These are phyloP conservation scores for Xylaria polymorpha DNA, from an alignment of 2,329 filamentous ascomycete genomes.

Conservation along the genomic window DNA sequence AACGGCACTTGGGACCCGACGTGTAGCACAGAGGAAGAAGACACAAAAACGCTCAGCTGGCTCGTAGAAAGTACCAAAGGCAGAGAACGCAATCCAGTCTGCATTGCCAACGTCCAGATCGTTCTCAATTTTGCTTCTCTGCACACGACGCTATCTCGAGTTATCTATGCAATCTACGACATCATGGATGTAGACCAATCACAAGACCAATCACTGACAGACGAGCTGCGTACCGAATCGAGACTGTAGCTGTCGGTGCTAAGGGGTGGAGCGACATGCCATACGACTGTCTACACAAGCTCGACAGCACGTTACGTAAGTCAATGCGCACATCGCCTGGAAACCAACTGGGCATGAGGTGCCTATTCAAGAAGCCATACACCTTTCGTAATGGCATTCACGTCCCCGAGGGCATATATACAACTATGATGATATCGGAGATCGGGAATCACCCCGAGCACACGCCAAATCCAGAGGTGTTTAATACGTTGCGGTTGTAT, in stretches of 20 bases:
- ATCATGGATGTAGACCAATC: conserved; percentile 16
- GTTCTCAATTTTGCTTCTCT: conserved; percentile 32
- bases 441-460: conserved; percentile 49
- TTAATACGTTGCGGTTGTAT: conserved; percentile 52
- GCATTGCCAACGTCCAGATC: conserved; percentile 23
- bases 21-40: conserved; percentile 18
- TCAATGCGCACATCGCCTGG: conserved; percentile 31
- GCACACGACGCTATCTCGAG: conserved; percentile 31
- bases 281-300: conserved; percentile 24
- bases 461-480: conserved; percentile 47
- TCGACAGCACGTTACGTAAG: conserved; percentile 36
- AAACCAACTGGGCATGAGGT: conserved; percentile 23
- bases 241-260: conserved; percentile 13
- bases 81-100: conserved; percentile 15
- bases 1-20: conserved; percentile 15
- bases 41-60: conserved; percentile 35
- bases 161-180: conserved; percentile 33
- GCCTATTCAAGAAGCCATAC: conserved; percentile 20
- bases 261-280: conserved; percentile 27
- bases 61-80: conserved; percentile 19
- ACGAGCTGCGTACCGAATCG: conserved; percentile 28
- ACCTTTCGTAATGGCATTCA: conserved; percentile 19
- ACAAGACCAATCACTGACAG: conserved; percentile 4
- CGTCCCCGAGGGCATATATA: conserved; percentile 24
- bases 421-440: conserved; percentile 35